Percentiles rank a stretch among this genome's conserved stretches.
Conservation (phyloP, 306 rosid species). For the Hippophae tibetana region DNA sequence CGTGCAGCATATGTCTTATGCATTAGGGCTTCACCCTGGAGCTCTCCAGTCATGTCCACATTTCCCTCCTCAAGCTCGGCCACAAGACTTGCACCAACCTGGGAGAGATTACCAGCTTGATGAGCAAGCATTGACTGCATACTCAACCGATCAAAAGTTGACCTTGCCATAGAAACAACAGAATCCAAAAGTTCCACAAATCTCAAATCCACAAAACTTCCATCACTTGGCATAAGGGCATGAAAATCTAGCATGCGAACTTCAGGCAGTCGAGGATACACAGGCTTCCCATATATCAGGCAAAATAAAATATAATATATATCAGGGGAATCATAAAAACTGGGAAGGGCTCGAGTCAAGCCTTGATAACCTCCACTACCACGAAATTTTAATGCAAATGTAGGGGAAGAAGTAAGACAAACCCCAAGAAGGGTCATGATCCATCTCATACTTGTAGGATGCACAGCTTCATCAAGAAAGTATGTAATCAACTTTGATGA, state of each 20-base stretch:
- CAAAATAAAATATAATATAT: constrained; percentile 93
- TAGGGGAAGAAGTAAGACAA: constrained; percentile 88
- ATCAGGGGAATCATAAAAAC: constrained; percentile 96
- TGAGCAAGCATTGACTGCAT: constrained; percentile 92
- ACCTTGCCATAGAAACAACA: constrained; percentile 84
- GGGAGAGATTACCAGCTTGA: constrained; percentile 89
- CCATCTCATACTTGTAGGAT: constrained; percentile 99
- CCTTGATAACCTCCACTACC: constrained; percentile 98
- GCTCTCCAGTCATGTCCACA: constrained; percentile 97
- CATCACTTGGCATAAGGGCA: constrained; percentile 95
- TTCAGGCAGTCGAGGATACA: constrained; percentile 96
- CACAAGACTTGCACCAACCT: constrained; percentile 88
- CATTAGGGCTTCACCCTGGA: constrained; percentile 99
- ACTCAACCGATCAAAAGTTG: constrained; percentile 86
- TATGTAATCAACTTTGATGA: constrained; percentile 92
- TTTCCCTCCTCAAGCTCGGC: constrained; percentile 95
- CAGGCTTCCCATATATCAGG: constrained; percentile 93
- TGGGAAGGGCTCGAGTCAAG: constrained; percentile 78
- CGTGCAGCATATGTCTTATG: constrained; percentile 99
- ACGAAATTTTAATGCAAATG: constrained; percentile 88
- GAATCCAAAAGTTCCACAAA: constrained; percentile 84
- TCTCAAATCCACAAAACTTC: constrained; percentile 55
- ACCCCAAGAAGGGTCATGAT: constrained; percentile 98
- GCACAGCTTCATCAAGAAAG: constrained; percentile 96
- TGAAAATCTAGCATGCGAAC: constrained; percentile 99